A percentile compares a stretch with the other conserved stretches of the same genome.
These are phyloP conservation scores for Paxillus involutus DNA, from an alignment of 768 basidiomycete genomes.

Conservation along the genomic window DNA sequence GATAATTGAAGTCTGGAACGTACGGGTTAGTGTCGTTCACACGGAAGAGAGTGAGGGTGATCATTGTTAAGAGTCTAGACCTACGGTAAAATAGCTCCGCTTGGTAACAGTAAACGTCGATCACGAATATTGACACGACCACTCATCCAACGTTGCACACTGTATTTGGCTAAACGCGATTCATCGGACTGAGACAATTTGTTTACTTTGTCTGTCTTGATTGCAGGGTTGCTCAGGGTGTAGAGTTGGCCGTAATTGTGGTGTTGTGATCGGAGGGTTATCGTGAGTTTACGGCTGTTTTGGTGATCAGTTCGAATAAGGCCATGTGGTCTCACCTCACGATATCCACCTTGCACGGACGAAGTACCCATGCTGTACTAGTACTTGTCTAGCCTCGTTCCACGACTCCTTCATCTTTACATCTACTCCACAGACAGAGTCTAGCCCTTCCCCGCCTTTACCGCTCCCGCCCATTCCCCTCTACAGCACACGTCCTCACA, in stretches of 20 bases:
- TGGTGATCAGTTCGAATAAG: too few relatives aligned
- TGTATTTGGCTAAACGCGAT: not conserved
- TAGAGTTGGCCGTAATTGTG: too few relatives aligned
- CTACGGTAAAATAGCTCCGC: conserved; percentile 19
- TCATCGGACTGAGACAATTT: too few relatives aligned
- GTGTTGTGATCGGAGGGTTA: not conserved
- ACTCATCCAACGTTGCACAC: conserved; percentile 5
- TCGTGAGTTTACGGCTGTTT: conserved; percentile 28
- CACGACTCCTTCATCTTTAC: not conserved
- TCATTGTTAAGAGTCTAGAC: conserved; percentile 31
- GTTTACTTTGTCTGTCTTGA: too few relatives aligned
- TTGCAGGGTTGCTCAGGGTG: too few relatives aligned
- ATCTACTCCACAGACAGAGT: not conserved
- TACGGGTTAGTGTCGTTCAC: conserved; percentile 15
- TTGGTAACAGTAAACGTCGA: not conserved
- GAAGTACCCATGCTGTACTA: not conserved
- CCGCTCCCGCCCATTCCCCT: conserved; percentile 8
- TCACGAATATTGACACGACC: conserved; percentile 3
- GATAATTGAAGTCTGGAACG: too few relatives aligned
- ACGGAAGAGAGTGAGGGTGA: not conserved
- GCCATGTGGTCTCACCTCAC: too few relatives aligned
- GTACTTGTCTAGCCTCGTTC: not conserved
- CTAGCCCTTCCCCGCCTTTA: not conserved
- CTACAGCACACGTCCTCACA: conserved; percentile 4
- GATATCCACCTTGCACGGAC: too few relatives aligned